Percentiles rank a stretch among this genome's conserved stretches.
Evolutionary conservation across 306 rosid genomes (phyloP).

Genomic region (Abrus pulchellus): DNA sequence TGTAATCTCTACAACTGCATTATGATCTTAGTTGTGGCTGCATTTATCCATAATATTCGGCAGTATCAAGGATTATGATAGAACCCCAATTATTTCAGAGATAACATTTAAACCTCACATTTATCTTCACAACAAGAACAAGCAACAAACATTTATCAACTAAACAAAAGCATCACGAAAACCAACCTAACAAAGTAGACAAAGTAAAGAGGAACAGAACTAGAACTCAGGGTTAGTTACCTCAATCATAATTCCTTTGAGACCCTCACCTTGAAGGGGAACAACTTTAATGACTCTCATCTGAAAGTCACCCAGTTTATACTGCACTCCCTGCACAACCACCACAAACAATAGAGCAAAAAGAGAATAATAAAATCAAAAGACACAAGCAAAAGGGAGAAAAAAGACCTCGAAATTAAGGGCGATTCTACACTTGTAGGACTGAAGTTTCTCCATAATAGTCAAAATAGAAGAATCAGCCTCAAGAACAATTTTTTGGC

Average conservation of each 20-base stretch:
- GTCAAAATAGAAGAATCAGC: slow-evolving; percentile 81
- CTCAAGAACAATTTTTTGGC: slow-evolving; percentile 77
- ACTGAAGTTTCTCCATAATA: slow-evolving; percentile 94
- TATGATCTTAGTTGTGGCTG: too few relatives aligned
- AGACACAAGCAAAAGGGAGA: too few relatives aligned
- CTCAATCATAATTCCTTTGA: slow-evolving; percentile 96
- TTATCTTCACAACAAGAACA: slow-evolving; percentile 20
- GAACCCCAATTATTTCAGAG: neutral
- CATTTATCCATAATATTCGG: too few relatives aligned
- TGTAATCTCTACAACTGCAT: too few relatives aligned
- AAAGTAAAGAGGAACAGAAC: neutral
- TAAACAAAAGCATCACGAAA: neutral
- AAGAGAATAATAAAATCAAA: neutral
- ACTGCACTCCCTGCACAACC: slow-evolving; percentile 63
- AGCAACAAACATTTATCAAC: neutral
- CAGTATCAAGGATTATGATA: too few relatives aligned
- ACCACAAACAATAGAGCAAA: slow-evolving; percentile 6
- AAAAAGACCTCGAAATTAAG: slow-evolving; percentile 74
- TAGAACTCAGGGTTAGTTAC: slow-evolving; percentile 47
- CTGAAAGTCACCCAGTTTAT: slow-evolving; percentile 87
- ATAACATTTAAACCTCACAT: neutral
- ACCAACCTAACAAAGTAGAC: neutral
- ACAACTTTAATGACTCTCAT: slow-evolving; percentile 81
- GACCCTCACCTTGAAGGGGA: slow-evolving; percentile 73
- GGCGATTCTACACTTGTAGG: slow-evolving; percentile 78